Base-by-base conservation (phyloP, 2,329 filamentous ascomycete species). In the Phialophora verrucosa region DNA sequence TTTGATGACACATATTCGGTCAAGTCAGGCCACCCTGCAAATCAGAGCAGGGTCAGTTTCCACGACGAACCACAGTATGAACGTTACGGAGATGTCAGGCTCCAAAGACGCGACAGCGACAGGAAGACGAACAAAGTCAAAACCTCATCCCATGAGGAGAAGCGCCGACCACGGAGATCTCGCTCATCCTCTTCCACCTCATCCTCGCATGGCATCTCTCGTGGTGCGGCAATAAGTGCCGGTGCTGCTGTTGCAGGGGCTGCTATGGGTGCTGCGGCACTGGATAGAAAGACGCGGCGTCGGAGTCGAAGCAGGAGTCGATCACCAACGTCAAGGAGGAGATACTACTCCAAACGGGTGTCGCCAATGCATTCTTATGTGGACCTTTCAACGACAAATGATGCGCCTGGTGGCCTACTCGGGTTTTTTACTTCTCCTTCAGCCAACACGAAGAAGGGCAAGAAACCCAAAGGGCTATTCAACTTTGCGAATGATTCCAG, bases 371-470 rank as follows among this genome's bases (percentile, higher is more conserved):
- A 85, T 84, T 90, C 88, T 1, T 82, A 88, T 63, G 77, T 91
- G 62, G 89, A 92, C 73, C 88, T 92, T 60, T 90, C 89, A 57
- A 83, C 83, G 47, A 79, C 82, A 55, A 82, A 83, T 60, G 81
- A 80, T 6, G 79, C 82, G 62, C 78, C 81, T 49, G 82, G 84
- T 67, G 85, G 88, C 47, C 79, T 92, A 51, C 79, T 79, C 63
- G 83, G 86, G 17, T 91, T 91, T 74, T 90, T 90, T 75, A 85
- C 82, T 4, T 81, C 86, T 5, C 84, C 85, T 14, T 87, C 85
- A 8, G 86, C 88, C 71, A 84, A 83, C 65, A 75, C 75, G 49
- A 79, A 81, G 70, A 81, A 74, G 60, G 66, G 68, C 25, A 79
- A 78, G 67, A 78, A 78, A 70, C 71, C 82, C 47, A 78, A 75